These are phyloP conservation scores for Moesziomyces globuligerus DNA, from an alignment of 1,284 basidiomycete species.

Conservation along the genomic window DNA sequence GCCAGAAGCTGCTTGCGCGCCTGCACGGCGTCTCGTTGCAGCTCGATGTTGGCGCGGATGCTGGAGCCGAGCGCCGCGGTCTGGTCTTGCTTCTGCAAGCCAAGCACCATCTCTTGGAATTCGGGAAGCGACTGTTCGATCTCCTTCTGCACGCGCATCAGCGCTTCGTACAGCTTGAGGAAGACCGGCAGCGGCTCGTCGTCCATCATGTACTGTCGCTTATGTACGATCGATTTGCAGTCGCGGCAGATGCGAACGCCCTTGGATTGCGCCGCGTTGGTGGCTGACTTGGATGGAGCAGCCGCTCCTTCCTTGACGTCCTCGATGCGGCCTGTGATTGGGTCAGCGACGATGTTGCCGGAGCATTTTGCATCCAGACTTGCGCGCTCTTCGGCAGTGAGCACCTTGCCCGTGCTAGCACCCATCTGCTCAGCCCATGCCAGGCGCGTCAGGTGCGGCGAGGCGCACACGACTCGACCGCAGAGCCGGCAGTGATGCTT, in stretches of 20 bases:
- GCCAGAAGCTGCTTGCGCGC: conserved; percentile 82
- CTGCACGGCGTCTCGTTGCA: conserved; percentile 73
- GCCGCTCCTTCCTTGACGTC: conserved; percentile 42
- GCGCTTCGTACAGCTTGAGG: conserved; percentile 71
- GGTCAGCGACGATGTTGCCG: conserved; percentile 48
- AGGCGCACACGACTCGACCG: conserved; percentile 88
- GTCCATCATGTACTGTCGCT: conserved; percentile 82
- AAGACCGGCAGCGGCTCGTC: conserved; percentile 73
- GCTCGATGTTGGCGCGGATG: conserved; percentile 55
- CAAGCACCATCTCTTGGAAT: conserved; percentile 76
- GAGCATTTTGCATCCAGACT: conserved; percentile 46
- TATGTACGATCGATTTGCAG: conserved; percentile 80
- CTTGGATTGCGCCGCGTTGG: conserved; percentile 12
- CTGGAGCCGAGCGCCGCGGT: conserved; percentile 57
- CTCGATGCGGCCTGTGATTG: conserved; percentile 39
- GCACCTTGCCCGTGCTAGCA: conserved; percentile 23
- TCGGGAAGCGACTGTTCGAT: conserved; percentile 77
- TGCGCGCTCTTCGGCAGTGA: conserved; percentile 19
- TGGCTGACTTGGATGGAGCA: conserved; percentile 6
- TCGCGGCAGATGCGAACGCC: conserved; percentile 77
- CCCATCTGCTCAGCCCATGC: conserved; percentile 39
- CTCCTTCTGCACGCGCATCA: conserved; percentile 80
- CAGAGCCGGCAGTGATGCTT: conserved; percentile 97
- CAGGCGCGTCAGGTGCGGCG: conserved; percentile 74
- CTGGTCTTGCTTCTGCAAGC: conserved; percentile 70